Percentiles rank a stretch among this genome's conserved stretches.
phyloP scores from a whole-genome alignment of 2,329 filamentous ascomycete species.

The Ophiosphaerella narmari region DNA sequence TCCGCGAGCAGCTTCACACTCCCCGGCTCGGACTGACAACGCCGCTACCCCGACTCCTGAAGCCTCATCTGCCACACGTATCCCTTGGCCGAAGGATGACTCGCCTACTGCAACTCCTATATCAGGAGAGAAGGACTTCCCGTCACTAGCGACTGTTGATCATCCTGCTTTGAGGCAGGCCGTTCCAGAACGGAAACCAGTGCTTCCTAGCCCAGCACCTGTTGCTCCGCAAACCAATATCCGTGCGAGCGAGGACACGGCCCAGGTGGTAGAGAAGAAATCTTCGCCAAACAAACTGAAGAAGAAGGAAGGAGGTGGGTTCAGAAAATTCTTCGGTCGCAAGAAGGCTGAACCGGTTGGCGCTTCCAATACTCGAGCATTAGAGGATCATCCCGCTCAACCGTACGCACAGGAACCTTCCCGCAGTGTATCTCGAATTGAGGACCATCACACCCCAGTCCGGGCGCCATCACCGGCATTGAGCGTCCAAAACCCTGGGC shows the following conservation, averaged over 20 bases:
- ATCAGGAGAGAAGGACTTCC: conserved; percentile 36
- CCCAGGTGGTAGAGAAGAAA: conserved; percentile 30
- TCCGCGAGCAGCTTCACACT: conserved; percentile 28
- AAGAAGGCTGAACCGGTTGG: conserved; percentile 38
- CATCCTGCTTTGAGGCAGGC: conserved; percentile 51
- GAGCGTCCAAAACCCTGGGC: conserved; percentile 26
- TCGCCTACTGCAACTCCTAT: conserved; percentile 33
- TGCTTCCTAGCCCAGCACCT: conserved; percentile 1
- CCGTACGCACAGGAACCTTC: conserved; percentile 22
- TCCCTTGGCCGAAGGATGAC: conserved; percentile 32
- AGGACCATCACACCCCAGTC: conserved; percentile 24
- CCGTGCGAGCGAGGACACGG: conserved; percentile 27
- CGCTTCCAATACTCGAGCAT: conserved; percentile 14
- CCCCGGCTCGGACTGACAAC: conserved; percentile 31
- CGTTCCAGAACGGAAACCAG: conserved; percentile 35
- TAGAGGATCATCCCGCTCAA: conserved; percentile 21
- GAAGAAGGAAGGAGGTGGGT: conserved; percentile 44
- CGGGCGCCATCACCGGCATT: conserved; percentile 33
- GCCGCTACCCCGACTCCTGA: conserved; percentile 26
- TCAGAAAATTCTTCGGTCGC: conserved; percentile 48
- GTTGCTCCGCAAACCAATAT: conserved; percentile 14
- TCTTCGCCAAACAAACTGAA: conserved; percentile 42
- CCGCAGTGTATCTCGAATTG: conserved; percentile 32
- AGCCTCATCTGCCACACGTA: conserved; percentile 39
- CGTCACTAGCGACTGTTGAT: conserved; percentile 25